A percentile compares a stretch with the other conserved stretches of the same genome.
phyloP scores from a whole-genome alignment of 1,139 yeast genomes.

The Yamadazyma diospyri region DNA sequence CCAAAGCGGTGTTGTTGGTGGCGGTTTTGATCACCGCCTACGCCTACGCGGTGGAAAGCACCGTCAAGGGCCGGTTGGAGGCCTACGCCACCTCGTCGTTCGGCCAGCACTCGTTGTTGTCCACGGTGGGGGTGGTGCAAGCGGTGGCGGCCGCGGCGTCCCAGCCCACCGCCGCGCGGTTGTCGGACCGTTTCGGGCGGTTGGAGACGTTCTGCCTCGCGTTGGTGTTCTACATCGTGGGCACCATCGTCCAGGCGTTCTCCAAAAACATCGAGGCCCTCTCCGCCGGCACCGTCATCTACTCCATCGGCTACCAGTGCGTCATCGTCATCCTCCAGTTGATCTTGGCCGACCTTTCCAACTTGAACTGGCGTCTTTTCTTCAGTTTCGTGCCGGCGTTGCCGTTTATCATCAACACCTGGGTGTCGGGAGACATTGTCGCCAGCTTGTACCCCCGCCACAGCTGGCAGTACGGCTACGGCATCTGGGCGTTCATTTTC shows the following conservation, averaged over 20 bases:
- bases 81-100: slow-evolving; percentile 57
- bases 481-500: slow-evolving; percentile 77
- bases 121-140: slow-evolving; percentile 63
- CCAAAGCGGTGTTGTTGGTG: slow-evolving; percentile 39
- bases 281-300: slow-evolving; percentile 72
- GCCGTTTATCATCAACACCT: slow-evolving; percentile 73
- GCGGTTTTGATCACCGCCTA: slow-evolving; percentile 59
- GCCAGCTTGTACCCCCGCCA: slow-evolving; percentile 21
- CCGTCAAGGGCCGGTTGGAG: slow-evolving; percentile 48
- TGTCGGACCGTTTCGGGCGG: slow-evolving; percentile 71
- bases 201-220: slow-evolving; percentile 52
- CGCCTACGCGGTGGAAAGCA: slow-evolving; percentile 64
- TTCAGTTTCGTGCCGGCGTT: slow-evolving; percentile 61
- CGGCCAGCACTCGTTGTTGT: slow-evolving; percentile 53
- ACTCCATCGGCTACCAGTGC: slow-evolving; percentile 70
- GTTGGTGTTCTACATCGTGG: slow-evolving; percentile 59
- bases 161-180: slow-evolving; percentile 66
- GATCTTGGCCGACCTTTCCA: slow-evolving; percentile 62
- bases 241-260: slow-evolving; percentile 69
- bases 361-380: slow-evolving; percentile 66
- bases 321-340: slow-evolving; percentile 53
- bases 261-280: slow-evolving; percentile 61
- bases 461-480: slow-evolving; percentile 71
- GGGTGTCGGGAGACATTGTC: slow-evolving; percentile 65
- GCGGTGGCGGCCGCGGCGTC: slow-evolving; percentile 70